Conservation (phyloP, 352 stramenopile species). For the Globisporangium paddicum region DNA sequence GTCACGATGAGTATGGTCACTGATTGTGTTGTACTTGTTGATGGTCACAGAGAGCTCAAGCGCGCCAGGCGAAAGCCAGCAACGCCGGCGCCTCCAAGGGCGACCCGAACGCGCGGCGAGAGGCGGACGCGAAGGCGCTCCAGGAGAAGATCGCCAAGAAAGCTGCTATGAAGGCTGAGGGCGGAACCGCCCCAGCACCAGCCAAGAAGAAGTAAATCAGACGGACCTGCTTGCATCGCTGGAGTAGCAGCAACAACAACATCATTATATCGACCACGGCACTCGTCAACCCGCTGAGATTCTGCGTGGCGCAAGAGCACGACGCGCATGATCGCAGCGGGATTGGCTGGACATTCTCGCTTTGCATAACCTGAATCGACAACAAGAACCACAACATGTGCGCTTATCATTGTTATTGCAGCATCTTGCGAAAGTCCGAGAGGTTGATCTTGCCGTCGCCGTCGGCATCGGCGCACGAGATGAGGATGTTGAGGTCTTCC, state of each 20-base stretch:
- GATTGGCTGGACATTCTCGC: too few relatives aligned
- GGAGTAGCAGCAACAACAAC: background rate
- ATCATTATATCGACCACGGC: constrained; percentile 8
- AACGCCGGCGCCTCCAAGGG: constrained; percentile 32
- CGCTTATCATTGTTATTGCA: constrained; percentile 27
- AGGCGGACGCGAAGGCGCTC: constrained; percentile 71
- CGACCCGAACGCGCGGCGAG: constrained; percentile 54
- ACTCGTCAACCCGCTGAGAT: background rate
- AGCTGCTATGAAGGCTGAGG: constrained; percentile 53
- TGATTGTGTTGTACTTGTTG: background rate
- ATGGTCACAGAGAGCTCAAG: constrained; percentile 52
- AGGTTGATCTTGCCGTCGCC: constrained; percentile 76
- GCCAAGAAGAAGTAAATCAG: constrained; percentile 39
- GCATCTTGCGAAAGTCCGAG: constrained; percentile 74
- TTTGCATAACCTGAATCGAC: background rate
- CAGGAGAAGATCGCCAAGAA: constrained; percentile 82
- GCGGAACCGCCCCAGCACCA: constrained; percentile 20
- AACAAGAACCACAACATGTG: background rate
- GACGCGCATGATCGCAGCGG: background rate
- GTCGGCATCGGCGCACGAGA: constrained; percentile 85
- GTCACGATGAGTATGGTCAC: background rate
- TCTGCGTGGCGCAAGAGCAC: background rate
- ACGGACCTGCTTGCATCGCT: background rate
- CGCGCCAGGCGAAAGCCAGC: constrained; percentile 46
- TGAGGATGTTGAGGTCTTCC: constrained; percentile 79